Percentiles rank a stretch among this genome's conserved stretches.
These are phyloP conservation scores for Ormosia semicastrata DNA, from an alignment of 306 rosid genomes.

Conservation along the genomic window DNA sequence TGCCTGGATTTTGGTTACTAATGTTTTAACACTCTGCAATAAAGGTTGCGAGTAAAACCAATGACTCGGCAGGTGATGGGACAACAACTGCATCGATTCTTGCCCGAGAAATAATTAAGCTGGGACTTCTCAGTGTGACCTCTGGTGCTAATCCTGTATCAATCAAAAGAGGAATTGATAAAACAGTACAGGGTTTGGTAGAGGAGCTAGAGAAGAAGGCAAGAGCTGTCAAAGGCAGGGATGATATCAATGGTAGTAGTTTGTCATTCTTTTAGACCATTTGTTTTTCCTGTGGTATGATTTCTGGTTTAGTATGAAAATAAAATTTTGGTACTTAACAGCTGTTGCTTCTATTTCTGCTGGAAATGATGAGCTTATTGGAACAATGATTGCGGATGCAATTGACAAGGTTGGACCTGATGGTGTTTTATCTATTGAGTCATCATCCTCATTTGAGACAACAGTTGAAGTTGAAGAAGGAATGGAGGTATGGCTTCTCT, in stretches of 20 bases:
- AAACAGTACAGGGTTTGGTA: slow-evolving; percentile 70
- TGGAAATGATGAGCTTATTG: slow-evolving; percentile 91
- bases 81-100: slow-evolving; percentile 92
- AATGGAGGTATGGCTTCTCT: slow-evolving; percentile 65
- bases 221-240: slow-evolving; percentile 83
- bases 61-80: slow-evolving; percentile 97
- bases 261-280: not conserved
- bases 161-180: slow-evolving; percentile 87
- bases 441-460: slow-evolving; percentile 95
- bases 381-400: slow-evolving; percentile 87
- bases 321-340: slow-evolving; percentile 12
- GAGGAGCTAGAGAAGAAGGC: slow-evolving; percentile 85
- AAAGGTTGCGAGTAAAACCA: slow-evolving; percentile 95
- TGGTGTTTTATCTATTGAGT: slow-evolving; percentile 95
- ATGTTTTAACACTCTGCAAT: slow-evolving; percentile 10
- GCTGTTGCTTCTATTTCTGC: slow-evolving; percentile 96
- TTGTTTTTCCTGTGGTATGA: not conserved
- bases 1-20: not conserved
- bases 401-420: slow-evolving; percentile 98
- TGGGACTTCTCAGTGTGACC: slow-evolving; percentile 91
- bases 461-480: slow-evolving; percentile 97
- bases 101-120: slow-evolving; percentile 88
- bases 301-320: not conserved
- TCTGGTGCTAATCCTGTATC: slow-evolving; percentile 99
- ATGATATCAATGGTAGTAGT: slow-evolving; percentile 74